Evolutionary conservation across 495 filamentous ascomycete species (phyloP).

Genomic region (Hyphodiscus hymeniophilus): DNA sequence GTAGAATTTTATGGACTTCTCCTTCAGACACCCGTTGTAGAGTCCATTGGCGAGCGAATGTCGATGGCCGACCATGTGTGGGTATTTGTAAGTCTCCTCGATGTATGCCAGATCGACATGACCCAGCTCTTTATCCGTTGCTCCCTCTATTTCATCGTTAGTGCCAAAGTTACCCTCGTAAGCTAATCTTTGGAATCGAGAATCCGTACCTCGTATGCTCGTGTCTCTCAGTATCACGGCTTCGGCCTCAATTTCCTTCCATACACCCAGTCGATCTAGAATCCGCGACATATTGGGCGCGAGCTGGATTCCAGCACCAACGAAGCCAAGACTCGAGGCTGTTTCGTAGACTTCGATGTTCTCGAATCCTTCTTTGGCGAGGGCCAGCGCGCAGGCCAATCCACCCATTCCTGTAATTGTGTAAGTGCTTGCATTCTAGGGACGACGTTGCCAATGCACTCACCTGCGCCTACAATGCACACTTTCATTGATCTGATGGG

Average conservation of each 20-base stretch:
- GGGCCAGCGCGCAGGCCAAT: conserved; percentile 57
- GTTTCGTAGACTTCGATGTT: conserved; percentile 64
- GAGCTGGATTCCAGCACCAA: conserved; percentile 74
- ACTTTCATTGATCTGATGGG: too few species aligned
- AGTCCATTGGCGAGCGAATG: conserved; percentile 61
- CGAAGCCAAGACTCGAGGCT: conserved; percentile 68
- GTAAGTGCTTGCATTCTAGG: too few species aligned
- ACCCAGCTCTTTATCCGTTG: conserved; percentile 56
- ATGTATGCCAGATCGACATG: conserved; percentile 64
- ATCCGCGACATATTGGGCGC: conserved; percentile 74
- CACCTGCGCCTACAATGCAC: too few species aligned
- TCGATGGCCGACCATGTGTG: conserved; percentile 73
- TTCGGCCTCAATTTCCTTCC: conserved; percentile 57
- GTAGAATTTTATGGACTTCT: conserved; percentile 58
- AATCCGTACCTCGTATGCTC: conserved; percentile 4
- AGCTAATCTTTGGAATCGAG: neutral
- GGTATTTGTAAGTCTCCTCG: conserved; percentile 57
- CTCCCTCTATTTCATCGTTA: conserved; percentile 55
- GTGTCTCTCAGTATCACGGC: conserved; percentile 37
- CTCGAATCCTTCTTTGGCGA: conserved; percentile 66
- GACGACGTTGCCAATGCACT: too few species aligned
- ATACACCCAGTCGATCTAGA: conserved; percentile 59
- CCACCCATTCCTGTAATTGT: conserved; percentile 59
- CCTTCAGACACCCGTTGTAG: conserved; percentile 55
- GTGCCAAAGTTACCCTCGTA: too few species aligned